Evolutionary conservation across 352 stramenopile genomes (phyloP).

Genomic region (Globisporangium sylvaticum): DNA sequence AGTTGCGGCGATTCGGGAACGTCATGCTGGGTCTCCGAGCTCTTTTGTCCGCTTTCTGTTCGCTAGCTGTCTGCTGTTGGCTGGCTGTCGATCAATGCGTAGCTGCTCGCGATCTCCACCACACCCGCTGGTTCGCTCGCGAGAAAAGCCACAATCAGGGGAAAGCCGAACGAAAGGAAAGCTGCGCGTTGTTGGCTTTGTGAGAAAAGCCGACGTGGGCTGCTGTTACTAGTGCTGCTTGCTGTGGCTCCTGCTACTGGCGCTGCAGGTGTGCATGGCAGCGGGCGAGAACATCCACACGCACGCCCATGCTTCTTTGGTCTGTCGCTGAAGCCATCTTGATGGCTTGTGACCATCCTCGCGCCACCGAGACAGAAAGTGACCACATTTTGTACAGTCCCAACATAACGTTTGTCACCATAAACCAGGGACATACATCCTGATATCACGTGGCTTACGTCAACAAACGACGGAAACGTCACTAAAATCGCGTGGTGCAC

Average conservation of each 20-base stretch:
- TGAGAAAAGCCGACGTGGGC: background rate
- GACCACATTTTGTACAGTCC: background rate
- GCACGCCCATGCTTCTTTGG: background rate
- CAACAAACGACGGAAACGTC: too few species aligned
- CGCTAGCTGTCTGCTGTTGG: background rate
- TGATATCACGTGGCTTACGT: background rate
- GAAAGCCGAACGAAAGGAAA: background rate
- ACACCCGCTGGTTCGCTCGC: background rate
- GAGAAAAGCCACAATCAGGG: background rate
- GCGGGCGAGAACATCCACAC: background rate
- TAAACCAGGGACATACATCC: background rate
- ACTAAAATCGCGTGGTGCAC: background rate
- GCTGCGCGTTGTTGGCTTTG: background rate
- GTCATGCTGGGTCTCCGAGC: slow-evolving; percentile 31
- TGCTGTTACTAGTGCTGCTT: background rate
- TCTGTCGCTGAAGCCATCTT: slow-evolving; percentile 1
- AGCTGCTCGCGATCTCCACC: background rate
- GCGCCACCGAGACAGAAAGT: background rate
- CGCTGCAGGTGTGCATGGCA: background rate
- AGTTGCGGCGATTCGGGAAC: slow-evolving; percentile 54
- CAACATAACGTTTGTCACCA: background rate
- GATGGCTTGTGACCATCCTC: slow-evolving; percentile 2
- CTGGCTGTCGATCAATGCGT: background rate
- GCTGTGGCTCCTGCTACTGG: background rate
- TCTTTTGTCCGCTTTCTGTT: background rate